Evolutionary conservation across 441 rosid genomes (phyloP).

Genomic region (Melastoma candidum): DNA sequence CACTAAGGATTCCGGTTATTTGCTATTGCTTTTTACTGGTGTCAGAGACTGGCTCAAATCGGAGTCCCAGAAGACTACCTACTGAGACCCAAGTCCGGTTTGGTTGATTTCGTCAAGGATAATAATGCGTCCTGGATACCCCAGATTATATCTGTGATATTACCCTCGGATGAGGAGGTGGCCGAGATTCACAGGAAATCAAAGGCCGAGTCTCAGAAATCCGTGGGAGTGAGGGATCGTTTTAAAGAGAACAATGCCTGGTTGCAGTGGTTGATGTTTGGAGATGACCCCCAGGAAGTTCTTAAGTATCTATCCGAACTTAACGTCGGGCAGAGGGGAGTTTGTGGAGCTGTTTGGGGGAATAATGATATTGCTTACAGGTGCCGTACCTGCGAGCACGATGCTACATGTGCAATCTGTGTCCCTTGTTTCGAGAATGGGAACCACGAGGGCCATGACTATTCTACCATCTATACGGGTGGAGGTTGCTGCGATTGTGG

Average conservation of each 20-base stretch:
- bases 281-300: conserved; percentile 44
- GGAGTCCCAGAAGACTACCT: conserved; percentile 54
- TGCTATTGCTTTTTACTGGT: neutral
- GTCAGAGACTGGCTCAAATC: conserved; percentile 54
- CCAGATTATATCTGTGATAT: conserved; percentile 46
- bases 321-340: conserved; percentile 62
- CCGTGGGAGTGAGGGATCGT: conserved; percentile 23
- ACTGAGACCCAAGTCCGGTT: conserved; percentile 29
- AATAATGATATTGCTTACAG: conserved; percentile 76
- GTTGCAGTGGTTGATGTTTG: conserved; percentile 94
- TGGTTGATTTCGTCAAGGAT: conserved; percentile 43
- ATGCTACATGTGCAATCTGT: conserved; percentile 93
- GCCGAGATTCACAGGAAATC: conserved; percentile 27
- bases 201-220: conserved; percentile 28
- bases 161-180: conserved; percentile 71
- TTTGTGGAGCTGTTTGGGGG: conserved; percentile 99
- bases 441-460: conserved; percentile 72
- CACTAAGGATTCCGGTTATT: neutral
- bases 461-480: conserved; percentile 67
- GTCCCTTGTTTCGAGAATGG: conserved; percentile 91
- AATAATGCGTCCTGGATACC: conserved; percentile 30
- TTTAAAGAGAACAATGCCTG: conserved; percentile 60
- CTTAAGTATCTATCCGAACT: conserved; percentile 39
- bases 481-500: conserved; percentile 99
- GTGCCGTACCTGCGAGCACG: conserved; percentile 84